Evolutionary conservation across 169 alveolate species (phyloP), one percentile per base, ranked within the genome.

Genomic region (Theileria annulata): DNA sequence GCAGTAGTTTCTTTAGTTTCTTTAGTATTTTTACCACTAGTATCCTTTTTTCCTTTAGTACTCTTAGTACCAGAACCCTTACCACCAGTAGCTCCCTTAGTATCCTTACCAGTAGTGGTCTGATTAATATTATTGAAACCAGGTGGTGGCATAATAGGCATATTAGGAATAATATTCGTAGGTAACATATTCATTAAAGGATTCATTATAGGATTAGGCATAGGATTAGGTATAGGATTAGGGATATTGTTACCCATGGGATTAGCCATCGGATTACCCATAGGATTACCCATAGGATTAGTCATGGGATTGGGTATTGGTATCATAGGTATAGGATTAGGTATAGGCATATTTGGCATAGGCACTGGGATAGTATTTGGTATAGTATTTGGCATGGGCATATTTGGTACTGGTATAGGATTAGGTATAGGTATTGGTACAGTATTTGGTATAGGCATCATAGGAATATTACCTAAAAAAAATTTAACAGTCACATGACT

Each of bases 141-240:
- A 23, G 71, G 71, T 25, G 67, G 67, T 4, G 71, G 71, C 47
- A 6, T 62, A 8, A 62, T 62, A 2, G 71, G 71, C 37, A 37
- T 31, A 3, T 17, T 15, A 1, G 31, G 31, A 23, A 62, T 21
- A 31, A 62, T 42, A 42, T 42, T 42, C 6, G 17, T 42, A 8
- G 51, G 51, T 8, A 42, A 1, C 51, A 42, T 42, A 42, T 12
- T 12, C 51, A 42, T 42, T 8, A 4, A 35, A 4, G 3, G 15
- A 17, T 12, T 2, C 6, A 10, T 42, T 12, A 17, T 42, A 42
- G 1, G n/a, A n/a, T n/a, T n/a, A 0, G 51, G 51, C 15, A 42
- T 17, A 42, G 51, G 6, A 8, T 42, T 42, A 3, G 51, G 51
- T 17, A 42, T 42, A 3, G 51, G 51, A n/a, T n/a, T n/a, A n/a